Evolutionary conservation across 208 protist genomes (phyloP), one percentile per base, ranked within the genome.

Genomic region (Angomonas desouzai): DNA sequence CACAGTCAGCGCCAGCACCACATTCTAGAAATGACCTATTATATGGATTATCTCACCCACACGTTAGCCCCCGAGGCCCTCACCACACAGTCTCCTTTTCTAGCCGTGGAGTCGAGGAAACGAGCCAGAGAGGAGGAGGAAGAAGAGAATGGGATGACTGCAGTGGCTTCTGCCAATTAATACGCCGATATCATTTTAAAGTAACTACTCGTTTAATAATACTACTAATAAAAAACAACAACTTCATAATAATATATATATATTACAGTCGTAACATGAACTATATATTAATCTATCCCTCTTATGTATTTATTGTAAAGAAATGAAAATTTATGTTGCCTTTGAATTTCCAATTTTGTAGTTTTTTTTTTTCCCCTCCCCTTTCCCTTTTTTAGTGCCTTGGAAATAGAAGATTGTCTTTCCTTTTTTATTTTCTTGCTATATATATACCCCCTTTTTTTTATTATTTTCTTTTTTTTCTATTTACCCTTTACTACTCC

Each of bases 1-100:
- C 92, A 97, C 81, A 90, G 83, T 33, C 87, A 89, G 60, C 89
- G 92, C 10, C 77, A 91, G 62, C 85, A 91, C 49, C 79, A 91
- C 22, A 65, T 86, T 62, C 76, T 93, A 59, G 78, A 80, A 4
- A 82, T 81, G 20, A 92, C 85, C n/a, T 93, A 97, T 72, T 93
- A 94, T 72, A 78, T 97, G 63, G 88, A 94, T 66, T 94, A 92
- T 60, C 69, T 97, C 47, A 90, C 87, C 32, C 89, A 70, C 55
- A 67, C 61, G 1, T 34, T 89, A 10, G 55, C 72, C 0, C 85
- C 80, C 16, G 77, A 78, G 23, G 77, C 70, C 18, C 76, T 95
- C 30, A 92, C 83, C 13, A 81, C 67, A 29, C 30, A 77, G 25
- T 86, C 89, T 6, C 86, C 85, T 16, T 51, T 51, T 13, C 20